Percentiles rank a stretch among this genome's conserved stretches.
Conservation (phyloP, 2,329 filamentous ascomycete species). For the Diaporthe citrichinensis region DNA sequence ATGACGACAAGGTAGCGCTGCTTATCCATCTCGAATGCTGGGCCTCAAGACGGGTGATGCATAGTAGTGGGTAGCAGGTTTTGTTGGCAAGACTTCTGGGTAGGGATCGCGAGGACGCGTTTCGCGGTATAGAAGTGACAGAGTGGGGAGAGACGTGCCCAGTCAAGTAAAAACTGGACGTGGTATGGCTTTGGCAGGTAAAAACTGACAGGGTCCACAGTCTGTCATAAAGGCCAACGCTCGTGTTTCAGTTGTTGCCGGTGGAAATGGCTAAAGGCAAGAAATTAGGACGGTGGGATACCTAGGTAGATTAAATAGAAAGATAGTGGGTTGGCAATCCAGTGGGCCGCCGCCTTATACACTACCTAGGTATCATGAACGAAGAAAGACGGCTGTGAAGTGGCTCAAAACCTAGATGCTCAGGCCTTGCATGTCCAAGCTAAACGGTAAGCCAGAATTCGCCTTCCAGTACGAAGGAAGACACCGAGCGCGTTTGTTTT, state of each 20-base stretch:
- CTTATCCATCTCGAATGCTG: neutral
- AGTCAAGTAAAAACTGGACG: neutral
- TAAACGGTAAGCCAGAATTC: too few relatives aligned
- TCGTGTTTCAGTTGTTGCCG: neutral
- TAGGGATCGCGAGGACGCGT: too few relatives aligned
- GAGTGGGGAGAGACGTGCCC: neutral
- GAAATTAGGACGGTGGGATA: neutral
- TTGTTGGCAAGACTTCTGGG: neutral
- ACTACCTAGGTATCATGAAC: too few relatives aligned
- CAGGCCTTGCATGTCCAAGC: too few relatives aligned
- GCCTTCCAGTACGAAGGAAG: too few relatives aligned
- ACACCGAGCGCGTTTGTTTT: too few relatives aligned
- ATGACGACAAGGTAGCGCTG: slow-evolving; percentile 27
- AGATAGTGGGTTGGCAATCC: neutral
- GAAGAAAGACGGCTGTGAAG: too few relatives aligned
- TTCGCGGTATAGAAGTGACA: neutral
- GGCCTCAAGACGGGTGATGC: neutral
- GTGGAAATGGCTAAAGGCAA: neutral
- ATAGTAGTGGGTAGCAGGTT: neutral
- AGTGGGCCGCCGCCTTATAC: too few relatives aligned
- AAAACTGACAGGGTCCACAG: too few relatives aligned
- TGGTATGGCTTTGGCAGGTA: neutral
- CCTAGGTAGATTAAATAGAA: neutral
- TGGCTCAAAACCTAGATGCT: too few relatives aligned
- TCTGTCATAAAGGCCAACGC: too few relatives aligned